These are phyloP conservation scores for Suhomyces prunicola DNA, from an alignment of 805 yeast species.

Conservation along the genomic window DNA sequence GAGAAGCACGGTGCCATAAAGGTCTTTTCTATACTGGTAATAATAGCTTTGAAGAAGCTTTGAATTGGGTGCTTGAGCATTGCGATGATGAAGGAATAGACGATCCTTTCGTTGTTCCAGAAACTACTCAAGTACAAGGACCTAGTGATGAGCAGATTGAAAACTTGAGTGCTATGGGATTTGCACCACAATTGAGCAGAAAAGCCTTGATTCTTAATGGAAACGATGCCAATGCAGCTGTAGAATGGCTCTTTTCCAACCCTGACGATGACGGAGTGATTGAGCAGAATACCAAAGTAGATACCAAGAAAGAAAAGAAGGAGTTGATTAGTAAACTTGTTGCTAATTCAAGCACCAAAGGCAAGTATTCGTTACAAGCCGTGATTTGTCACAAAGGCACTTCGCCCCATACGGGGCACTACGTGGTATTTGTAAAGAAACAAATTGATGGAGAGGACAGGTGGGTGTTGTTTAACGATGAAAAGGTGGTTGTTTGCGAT, in stretches of 20 bases:
- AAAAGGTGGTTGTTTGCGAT: slow-evolving; percentile 68
- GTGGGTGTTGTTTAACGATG: slow-evolving; percentile 88
- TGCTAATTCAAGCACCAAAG: slow-evolving; percentile 8
- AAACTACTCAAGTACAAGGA: slow-evolving; percentile 18
- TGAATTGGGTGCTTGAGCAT: slow-evolving; percentile 88
- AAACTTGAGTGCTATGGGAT: slow-evolving; percentile 73
- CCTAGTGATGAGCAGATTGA: slow-evolving; percentile 40
- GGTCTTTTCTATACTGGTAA: slow-evolving; percentile 78
- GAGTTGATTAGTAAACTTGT: slow-evolving; percentile 14
- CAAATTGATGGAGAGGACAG: slow-evolving; percentile 30
- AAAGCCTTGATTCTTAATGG: slow-evolving; percentile 65
- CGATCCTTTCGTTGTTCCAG: slow-evolving; percentile 44
- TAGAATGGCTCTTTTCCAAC: slow-evolving; percentile 86
- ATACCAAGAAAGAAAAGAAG: slow-evolving; percentile 23
- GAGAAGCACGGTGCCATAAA: slow-evolving; percentile 57
- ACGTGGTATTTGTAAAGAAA: slow-evolving; percentile 70
- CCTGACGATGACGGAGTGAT: slow-evolving; percentile 74
- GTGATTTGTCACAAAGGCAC: slow-evolving; percentile 87
- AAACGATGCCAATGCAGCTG: slow-evolving; percentile 69
- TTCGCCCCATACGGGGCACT: slow-evolving; percentile 89
- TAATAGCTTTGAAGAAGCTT: slow-evolving; percentile 61
- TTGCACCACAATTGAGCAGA: slow-evolving; percentile 57
- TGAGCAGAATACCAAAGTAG: slow-evolving; percentile 18
- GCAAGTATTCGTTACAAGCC: slow-evolving; percentile 52
- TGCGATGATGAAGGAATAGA: slow-evolving; percentile 84